Base-by-base conservation (phyloP, 495 filamentous ascomycete species). In the Penicillium coffeae region DNA sequence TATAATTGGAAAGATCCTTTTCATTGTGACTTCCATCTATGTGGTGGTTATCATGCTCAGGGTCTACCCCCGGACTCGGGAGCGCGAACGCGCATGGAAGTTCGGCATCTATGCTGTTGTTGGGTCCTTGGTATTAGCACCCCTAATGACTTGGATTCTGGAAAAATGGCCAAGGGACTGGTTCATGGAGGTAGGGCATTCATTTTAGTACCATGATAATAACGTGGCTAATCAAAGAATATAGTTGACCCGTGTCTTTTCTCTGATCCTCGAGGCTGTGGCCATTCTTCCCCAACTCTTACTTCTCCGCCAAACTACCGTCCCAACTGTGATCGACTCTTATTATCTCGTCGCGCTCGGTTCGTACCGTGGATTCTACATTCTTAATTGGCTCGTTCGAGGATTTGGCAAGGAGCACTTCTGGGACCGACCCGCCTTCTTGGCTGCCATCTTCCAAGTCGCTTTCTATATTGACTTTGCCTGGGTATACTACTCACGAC, bases 251-350 rank as follows among this genome's bases (percentile, higher is more conserved):
- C 94, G 88, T 85, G 80, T 80, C 38, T 96, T 96, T 70, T 94
- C 88, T 9, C 81, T 91, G 30, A 84, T 93, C 44, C 83, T 97
- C 44, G 94, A 98, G 68, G 90, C 90, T 19, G 79, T 95, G 39
- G 89, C 85, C 64, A 82, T 97, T 9, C 79, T 97, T 13, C 94
- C 94, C 0, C 93, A 98, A 58, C 82, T 97, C 0, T 77, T 96
- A 10, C 81, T 97, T 19, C 82, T 97, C 19, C 87, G 93, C 38
- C 90, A 97, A 62, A 97, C 93, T 16, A 89, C 84, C 25, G 90
- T 96, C 2, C 94, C 93, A 2, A 97, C 94, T 9, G 93, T 95
- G 32, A 91, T 98, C 68, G 89, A 95, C 59, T 93, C 88, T 7
- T 95, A 87, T 70, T 98, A 98, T 66, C 85, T 97, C 37, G 70